Percentiles rank a stretch among this genome's conserved stretches.
Conservation (phyloP, 345 rosid species). For the Rubroshorea leprosula region DNA sequence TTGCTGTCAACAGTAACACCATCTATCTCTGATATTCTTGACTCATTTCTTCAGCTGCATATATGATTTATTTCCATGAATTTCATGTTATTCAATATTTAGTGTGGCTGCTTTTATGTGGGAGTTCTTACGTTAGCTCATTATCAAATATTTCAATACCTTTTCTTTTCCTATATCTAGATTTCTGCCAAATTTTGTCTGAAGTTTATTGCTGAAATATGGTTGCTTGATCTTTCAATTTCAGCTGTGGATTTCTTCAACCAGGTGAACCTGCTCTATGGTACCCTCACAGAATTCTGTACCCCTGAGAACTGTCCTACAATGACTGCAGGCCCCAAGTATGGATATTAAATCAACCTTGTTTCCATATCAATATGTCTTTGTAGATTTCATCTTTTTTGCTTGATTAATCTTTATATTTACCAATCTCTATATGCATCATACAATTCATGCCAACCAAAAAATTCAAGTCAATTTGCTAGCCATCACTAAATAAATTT, state of each 20-base stretch:
- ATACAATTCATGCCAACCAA: too few relatives aligned
- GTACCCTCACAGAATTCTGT: slow-evolving; percentile 96
- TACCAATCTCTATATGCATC: too few relatives aligned
- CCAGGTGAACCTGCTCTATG: slow-evolving; percentile 98
- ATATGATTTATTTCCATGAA: slow-evolving; percentile 8
- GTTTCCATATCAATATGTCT: too few relatives aligned
- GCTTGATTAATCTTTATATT: too few relatives aligned
- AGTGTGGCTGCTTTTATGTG: too few relatives aligned
- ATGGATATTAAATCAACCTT: slow-evolving; percentile 33
- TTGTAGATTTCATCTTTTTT: too few relatives aligned
- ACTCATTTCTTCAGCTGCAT: not conserved
- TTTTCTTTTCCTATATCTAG: not conserved
- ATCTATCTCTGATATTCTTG: too few relatives aligned
- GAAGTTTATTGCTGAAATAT: slow-evolving; percentile 16
- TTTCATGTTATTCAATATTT: too few relatives aligned
- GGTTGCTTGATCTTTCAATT: slow-evolving; percentile 24
- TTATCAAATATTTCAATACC: not conserved
- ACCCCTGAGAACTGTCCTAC: slow-evolving; percentile 95
- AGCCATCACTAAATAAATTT: too few relatives aligned
- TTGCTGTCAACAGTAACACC: slow-evolving; percentile 87
- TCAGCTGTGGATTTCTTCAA: slow-evolving; percentile 99
- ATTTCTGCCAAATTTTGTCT: slow-evolving; percentile 1
- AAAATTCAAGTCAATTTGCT: too few relatives aligned
- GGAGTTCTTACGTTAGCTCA: not conserved
- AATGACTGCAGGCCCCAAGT: slow-evolving; percentile 99